These are phyloP conservation scores for Solanum chilense DNA, from an alignment of 257 asterid genomes.

Conservation along the genomic window DNA sequence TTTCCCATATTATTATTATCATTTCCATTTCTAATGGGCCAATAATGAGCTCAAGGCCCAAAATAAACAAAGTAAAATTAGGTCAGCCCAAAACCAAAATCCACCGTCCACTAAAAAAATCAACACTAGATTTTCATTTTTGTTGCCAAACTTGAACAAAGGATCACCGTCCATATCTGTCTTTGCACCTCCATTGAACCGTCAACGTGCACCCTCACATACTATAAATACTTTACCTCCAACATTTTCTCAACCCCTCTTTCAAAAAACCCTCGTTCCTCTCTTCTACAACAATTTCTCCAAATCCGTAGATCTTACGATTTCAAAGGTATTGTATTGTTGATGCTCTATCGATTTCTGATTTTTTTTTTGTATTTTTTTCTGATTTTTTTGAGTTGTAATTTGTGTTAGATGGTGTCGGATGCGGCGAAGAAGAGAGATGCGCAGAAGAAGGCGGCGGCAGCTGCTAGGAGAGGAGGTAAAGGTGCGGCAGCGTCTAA, in stretches of 20 bases:
- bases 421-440: constrained; percentile 98
- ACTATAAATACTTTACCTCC: not conserved
- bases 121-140: not conserved
- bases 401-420: constrained; percentile 66
- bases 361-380: not conserved
- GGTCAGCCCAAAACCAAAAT: not conserved
- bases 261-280: not conserved
- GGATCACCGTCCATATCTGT: not conserved
- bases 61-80: not conserved
- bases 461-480: constrained; percentile 44
- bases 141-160: not conserved
- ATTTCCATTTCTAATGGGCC: not conserved
- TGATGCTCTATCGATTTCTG: not conserved
- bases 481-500: constrained; percentile 35
- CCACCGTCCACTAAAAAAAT: not conserved
- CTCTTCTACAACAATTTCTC: not conserved
- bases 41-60: not conserved
- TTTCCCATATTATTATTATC: not conserved
- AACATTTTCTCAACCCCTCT: not conserved
- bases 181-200: not conserved
- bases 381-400: not conserved
- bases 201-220: not conserved
- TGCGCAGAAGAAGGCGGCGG: constrained; percentile 97
- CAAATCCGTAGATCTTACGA: not conserved
- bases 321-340: not conserved